phyloP scores from a whole-genome alignment of 306 rosid genomes.

The Sechiopsis laciniata region DNA sequence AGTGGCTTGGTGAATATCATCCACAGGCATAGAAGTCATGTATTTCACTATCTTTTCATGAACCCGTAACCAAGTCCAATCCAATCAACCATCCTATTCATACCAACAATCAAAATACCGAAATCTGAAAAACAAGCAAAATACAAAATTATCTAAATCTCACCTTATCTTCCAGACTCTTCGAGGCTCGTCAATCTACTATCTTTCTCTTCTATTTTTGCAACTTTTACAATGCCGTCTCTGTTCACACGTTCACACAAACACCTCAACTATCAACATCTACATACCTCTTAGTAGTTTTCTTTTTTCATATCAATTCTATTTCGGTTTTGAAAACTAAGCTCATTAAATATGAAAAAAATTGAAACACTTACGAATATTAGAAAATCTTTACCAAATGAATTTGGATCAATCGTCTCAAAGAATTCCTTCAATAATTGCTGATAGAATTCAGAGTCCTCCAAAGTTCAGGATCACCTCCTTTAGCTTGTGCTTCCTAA shows the following conservation, averaged over 20 bases:
- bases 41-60: no score
- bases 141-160: background rate
- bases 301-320: no score
- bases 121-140: background rate
- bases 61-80: no score
- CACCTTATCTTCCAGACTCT: constrained; percentile 94
- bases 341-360: no score
- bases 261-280: background rate
- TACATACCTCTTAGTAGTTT: background rate
- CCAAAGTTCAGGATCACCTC: constrained; percentile 66
- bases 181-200: constrained; percentile 82
- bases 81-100: no score
- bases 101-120: background rate
- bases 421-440: constrained; percentile 78
- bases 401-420: constrained; percentile 70
- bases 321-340: background rate
- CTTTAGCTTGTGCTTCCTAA: constrained; percentile 48
- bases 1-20: no score
- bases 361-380: background rate
- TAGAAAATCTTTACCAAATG: constrained; percentile 46
- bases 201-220: constrained; percentile 79
- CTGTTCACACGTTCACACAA: constrained; percentile 27
- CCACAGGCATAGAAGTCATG: no score
- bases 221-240: constrained; percentile 53
- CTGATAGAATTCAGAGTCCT: constrained; percentile 84